Evolutionary conservation across 805 yeast species (phyloP).

Genomic region (Ogataea nakhonphanomensis): DNA sequence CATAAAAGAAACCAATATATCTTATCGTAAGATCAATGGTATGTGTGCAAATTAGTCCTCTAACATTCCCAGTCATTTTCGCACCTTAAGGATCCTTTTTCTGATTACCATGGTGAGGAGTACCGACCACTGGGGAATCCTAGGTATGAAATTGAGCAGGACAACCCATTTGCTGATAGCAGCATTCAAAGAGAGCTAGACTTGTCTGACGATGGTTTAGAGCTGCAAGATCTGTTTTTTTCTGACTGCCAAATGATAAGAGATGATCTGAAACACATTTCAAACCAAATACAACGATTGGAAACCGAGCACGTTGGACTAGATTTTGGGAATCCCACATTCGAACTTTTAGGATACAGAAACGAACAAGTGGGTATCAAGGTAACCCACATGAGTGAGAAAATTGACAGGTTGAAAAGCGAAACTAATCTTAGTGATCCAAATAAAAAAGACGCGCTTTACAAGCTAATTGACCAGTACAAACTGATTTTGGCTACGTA

Average conservation of each 20-base stretch:
- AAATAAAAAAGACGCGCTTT: neutral
- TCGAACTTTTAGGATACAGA: neutral
- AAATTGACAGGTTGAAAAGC: neutral
- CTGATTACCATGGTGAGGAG: neutral
- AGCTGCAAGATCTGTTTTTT: conserved; percentile 5
- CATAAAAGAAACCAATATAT: neutral
- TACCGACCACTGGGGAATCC: neutral
- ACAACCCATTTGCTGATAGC: too few species aligned
- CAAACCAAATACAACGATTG: conserved; percentile 1
- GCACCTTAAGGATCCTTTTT: conserved; percentile 1
- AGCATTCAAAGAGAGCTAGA: too few species aligned
- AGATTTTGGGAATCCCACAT: neutral
- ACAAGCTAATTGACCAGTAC: neutral
- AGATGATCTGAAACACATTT: neutral
- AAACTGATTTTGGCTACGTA: conserved; percentile 5
- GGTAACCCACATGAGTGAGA: too few species aligned
- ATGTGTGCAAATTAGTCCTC: too few species aligned
- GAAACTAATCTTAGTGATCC: neutral
- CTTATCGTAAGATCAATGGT: too few species aligned
- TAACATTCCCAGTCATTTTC: conserved; percentile 1
- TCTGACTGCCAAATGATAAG: neutral
- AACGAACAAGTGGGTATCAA: too few species aligned
- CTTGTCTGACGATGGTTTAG: neutral
- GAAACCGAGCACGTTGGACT: conserved; percentile 1
- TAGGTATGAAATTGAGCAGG: too few species aligned